Evolutionary conservation across 768 basidiomycete genomes (phyloP).

Genomic region (Cytidiella melzeri): DNA sequence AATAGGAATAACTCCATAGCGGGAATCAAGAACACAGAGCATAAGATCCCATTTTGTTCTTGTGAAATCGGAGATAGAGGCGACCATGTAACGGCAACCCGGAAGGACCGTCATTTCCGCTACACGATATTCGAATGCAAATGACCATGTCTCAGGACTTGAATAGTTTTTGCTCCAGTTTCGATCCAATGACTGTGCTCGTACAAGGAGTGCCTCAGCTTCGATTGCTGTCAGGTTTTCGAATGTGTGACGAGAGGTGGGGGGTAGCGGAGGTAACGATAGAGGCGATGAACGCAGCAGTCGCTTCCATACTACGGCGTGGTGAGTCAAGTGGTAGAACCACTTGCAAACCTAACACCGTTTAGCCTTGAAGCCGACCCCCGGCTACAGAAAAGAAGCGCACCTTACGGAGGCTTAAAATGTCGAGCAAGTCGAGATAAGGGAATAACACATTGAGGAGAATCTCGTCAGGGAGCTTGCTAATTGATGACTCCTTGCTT

Average conservation of each 20-base stretch:
- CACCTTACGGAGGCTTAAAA: neutral
- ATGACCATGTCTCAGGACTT: neutral
- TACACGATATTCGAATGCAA: neutral
- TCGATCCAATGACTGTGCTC: neutral
- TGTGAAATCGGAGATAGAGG: neutral
- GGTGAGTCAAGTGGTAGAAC: neutral
- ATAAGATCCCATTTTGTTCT: neutral
- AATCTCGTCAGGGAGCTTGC: conserved; percentile 1
- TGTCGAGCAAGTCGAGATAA: neutral
- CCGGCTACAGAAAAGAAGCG: neutral
- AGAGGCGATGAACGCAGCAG: neutral
- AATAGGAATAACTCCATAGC: neutral
- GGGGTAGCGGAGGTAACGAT: neutral
- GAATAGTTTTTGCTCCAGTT: neutral
- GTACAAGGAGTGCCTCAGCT: neutral
- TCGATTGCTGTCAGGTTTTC: neutral
- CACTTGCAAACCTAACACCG: neutral
- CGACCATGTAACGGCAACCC: neutral
- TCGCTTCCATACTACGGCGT: neutral
- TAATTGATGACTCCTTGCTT: neutral
- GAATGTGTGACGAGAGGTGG: neutral
- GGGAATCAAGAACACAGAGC: neutral
- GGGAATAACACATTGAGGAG: neutral
- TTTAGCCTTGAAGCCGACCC: neutral
- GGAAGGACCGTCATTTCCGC: neutral